Conservation (phyloP, 179 eudicot genomes). For the Drosera spatulata region DNA sequence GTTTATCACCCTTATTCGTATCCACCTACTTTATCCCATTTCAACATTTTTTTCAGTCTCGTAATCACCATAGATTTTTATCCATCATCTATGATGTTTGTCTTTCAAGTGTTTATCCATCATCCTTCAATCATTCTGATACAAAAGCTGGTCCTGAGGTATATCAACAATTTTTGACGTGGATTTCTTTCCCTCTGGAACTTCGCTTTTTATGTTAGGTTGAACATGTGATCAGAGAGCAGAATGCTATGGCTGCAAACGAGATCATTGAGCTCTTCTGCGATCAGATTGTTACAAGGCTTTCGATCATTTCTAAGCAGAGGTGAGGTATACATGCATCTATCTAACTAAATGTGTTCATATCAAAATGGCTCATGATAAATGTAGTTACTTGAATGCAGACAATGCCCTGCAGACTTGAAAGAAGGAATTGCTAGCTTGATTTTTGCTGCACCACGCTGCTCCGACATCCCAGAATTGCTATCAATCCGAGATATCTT, state of each 20-base stretch:
- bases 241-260: conserved; percentile 89
- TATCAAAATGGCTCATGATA: neutral
- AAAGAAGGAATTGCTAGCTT: conserved; percentile 91
- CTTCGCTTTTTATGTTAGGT: conserved; percentile 36
- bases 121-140: no score
- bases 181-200: neutral
- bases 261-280: conserved; percentile 91
- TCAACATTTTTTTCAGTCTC: no score
- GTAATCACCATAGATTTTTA: no score
- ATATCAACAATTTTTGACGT: no score
- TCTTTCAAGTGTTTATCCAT: no score
- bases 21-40: no score
- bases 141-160: no score
- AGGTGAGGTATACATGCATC: conserved; percentile 8
- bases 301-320: conserved; percentile 68
- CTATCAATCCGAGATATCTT: conserved; percentile 65
- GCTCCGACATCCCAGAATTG: conserved; percentile 90
- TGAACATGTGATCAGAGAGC: conserved; percentile 96
- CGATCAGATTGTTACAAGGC: conserved; percentile 68
- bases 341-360: no score
- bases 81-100: no score
- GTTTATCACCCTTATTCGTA: no score
- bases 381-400: conserved; percentile 11
- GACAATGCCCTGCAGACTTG: conserved; percentile 78
- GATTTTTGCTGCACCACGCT: conserved; percentile 84